Evolutionary conservation across 306 rosid genomes (phyloP).

Genomic region (Sicyos edulis): DNA sequence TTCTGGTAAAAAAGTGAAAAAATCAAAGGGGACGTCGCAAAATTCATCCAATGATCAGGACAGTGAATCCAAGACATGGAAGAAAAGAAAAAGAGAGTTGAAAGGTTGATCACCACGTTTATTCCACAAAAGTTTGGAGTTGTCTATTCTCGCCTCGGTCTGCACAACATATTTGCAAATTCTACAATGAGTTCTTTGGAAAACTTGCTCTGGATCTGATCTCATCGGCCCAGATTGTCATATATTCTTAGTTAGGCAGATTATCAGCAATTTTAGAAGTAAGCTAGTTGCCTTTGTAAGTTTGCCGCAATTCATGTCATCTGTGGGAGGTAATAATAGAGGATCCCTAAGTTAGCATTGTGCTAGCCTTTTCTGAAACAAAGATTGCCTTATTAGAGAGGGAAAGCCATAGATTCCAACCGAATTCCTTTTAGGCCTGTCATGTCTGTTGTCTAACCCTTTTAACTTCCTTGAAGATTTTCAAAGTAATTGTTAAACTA

Average conservation of each 20-base stretch:
- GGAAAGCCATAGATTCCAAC: conserved; percentile 3
- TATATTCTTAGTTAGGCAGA: conserved; percentile 19
- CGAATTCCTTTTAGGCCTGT: not conserved
- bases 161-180: conserved; percentile 15
- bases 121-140: conserved; percentile 15
- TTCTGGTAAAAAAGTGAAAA: conserved; percentile 31
- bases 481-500: no score
- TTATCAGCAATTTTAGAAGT: conserved; percentile 13
- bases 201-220: conserved; percentile 1
- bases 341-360: conserved; percentile 12
- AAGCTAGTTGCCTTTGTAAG: conserved; percentile 4
- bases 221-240: conserved; percentile 16
- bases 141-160: not conserved
- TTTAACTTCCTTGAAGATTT: conserved; percentile 5
- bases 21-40: conserved; percentile 17
- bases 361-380: conserved; percentile 11
- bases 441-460: conserved; percentile 6
- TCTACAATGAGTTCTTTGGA: conserved; percentile 14
- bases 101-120: conserved; percentile 23
- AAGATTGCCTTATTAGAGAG: conserved; percentile 14
- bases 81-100: conserved; percentile 57
- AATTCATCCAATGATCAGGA: conserved; percentile 44
- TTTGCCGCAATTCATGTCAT: conserved; percentile 12
- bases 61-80: conserved; percentile 49
- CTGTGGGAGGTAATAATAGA: conserved; percentile 15